Evolutionary conservation across 2,329 filamentous ascomycete genomes (phyloP).

Genomic region (Hyphodiscus sp.): DNA sequence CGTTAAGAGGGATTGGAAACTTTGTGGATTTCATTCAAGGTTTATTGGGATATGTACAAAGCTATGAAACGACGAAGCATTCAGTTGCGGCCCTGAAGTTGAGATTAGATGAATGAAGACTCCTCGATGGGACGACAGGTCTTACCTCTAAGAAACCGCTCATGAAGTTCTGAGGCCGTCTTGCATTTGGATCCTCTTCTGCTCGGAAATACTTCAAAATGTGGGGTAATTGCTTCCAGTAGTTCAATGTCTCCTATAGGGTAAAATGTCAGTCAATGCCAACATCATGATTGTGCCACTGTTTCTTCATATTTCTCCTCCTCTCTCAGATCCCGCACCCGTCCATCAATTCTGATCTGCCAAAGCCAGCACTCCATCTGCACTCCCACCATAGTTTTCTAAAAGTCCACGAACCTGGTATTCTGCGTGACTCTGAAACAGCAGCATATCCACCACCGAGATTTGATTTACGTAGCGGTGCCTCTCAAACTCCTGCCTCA

Average conservation of each 20-base stretch:
- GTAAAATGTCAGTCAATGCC: not conserved
- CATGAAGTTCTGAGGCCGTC: slow-evolving; percentile 86
- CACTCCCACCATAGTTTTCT: not conserved
- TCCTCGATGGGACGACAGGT: slow-evolving; percentile 58
- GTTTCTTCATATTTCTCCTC: not conserved
- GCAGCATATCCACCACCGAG: slow-evolving; percentile 76
- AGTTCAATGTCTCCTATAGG: slow-evolving; percentile 90
- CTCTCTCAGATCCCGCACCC: not conserved
- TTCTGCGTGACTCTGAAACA: slow-evolving; percentile 87
- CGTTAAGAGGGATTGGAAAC: slow-evolving; percentile 19
- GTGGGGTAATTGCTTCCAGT: slow-evolving; percentile 95
- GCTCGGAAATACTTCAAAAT: slow-evolving; percentile 94
- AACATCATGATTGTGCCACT: not conserved
- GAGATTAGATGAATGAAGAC: slow-evolving; percentile 68
- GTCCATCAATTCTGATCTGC: not conserved
- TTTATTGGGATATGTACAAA: slow-evolving; percentile 30
- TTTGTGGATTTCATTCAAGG: slow-evolving; percentile 17
- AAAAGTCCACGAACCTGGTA: slow-evolving; percentile 65
- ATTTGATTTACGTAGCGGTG: slow-evolving; percentile 91
- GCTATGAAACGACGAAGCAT: slow-evolving; percentile 17
- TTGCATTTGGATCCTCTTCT: slow-evolving; percentile 71
- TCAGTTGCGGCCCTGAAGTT: slow-evolving; percentile 28
- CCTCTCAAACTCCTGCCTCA: slow-evolving; percentile 94
- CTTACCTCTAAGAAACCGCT: slow-evolving; percentile 80
- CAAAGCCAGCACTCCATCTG: not conserved